Evolutionary conservation across 2,329 filamentous ascomycete species (phyloP), one percentile per base, ranked within the genome.

Genomic region (Penicillium sp.): DNA sequence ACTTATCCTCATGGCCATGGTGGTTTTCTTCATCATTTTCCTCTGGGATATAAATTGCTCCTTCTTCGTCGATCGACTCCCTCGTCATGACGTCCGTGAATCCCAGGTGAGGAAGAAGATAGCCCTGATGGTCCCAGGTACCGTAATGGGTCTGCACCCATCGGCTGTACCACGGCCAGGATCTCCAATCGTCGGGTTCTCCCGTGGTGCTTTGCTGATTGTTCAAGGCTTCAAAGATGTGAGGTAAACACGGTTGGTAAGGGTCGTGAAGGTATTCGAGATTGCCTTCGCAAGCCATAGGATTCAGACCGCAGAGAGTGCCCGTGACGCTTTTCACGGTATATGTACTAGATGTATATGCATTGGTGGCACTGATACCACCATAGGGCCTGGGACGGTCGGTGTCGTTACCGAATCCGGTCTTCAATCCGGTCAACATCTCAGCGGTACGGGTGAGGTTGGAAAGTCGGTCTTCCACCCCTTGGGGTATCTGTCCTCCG

Each of bases 241-340:
- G 71, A 0, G 71, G 64, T 33, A 74, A 41, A 30, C 71, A 73
- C 0, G 71, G 71, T 28, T 73, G 68, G 43, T 73, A 73, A 15
- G 72, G 54, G 35, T 71, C 63, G 16, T 70, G 58, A 3, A 59
- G 48, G 35, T 63, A 65, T 41, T 73, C 71, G 13, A 61, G 56
- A 21, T 73, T 72, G 39, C 69, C 69, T 25, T 73, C 69, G 2
- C 59, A 64, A 2, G 70, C 58, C 8, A 73, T 45, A 0, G 71
- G 70, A 0, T 58, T 59, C n/a, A 71, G 48, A 4, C 71, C 71
- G 30, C 71, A 74, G 6, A 72, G 40, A 7, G 67, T 68, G 4
- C 63, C 70, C 0, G 61, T 57, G 10, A 73, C 38, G 37, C 68
- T 71, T 50, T 73, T 73, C 18, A 72, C 54, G 0, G 71, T 73